A percentile compares a stretch with the other conserved stretches of the same genome.
Conservation (phyloP, 306 rosid species). For the Cucumis melo region DNA sequence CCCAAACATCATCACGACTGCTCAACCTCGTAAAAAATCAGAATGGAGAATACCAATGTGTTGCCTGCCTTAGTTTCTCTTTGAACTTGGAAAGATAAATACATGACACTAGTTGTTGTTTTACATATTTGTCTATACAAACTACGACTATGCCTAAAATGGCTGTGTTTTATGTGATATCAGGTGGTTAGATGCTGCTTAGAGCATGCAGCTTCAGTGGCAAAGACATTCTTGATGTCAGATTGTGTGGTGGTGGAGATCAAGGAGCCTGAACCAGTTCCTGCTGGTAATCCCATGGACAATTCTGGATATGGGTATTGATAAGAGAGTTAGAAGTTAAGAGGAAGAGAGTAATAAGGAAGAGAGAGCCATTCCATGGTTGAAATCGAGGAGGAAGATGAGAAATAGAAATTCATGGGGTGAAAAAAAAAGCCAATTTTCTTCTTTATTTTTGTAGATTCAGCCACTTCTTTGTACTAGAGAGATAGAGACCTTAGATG, state of each 20-base stretch:
- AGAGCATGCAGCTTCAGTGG: conserved; percentile 95
- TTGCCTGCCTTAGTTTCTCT: neutral
- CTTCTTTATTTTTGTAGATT: neutral
- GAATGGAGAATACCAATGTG: too few relatives aligned
- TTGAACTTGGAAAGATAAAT: neutral
- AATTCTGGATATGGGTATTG: conserved; percentile 40
- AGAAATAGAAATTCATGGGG: neutral
- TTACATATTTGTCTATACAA: too few relatives aligned
- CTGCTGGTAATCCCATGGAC: conserved; percentile 92
- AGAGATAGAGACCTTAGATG: neutral
- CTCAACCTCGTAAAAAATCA: neutral
- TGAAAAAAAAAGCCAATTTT: neutral
- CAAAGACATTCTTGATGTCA: conserved; percentile 95
- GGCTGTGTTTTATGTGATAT: neutral
- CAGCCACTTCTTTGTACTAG: neutral
- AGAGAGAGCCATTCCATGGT: neutral
- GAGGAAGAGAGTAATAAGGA: too few relatives aligned
- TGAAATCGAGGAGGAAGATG: neutral
- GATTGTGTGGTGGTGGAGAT: conserved; percentile 98
- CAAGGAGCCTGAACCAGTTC: conserved; percentile 72
- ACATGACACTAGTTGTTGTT: neutral
- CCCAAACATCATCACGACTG: neutral
- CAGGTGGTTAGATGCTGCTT: conserved; percentile 99
- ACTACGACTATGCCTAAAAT: neutral
- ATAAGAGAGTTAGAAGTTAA: neutral